Base-by-base conservation (phyloP, 805 yeast genomes). In the Sporopachydermia lactativora region DNA sequence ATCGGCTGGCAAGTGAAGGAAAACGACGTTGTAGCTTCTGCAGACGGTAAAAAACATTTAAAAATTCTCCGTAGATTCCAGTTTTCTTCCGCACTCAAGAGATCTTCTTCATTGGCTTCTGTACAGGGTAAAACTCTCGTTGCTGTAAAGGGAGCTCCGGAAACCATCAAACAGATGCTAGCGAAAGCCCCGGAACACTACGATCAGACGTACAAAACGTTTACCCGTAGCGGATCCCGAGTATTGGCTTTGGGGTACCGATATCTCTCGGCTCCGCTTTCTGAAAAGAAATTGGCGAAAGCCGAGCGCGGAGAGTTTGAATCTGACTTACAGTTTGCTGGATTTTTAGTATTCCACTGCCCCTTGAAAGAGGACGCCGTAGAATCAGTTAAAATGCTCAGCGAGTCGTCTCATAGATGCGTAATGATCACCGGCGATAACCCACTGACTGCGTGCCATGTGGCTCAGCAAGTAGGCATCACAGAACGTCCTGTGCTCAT, bases 401-500 rank as follows among this genome's bases (percentile, higher is more conserved):
- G 85, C 61, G 94, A 85, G 55, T 86, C 96, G 1, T 76, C 89
- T 41, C 98, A 92, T 60, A 85, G 98, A 57, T 83, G 85, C 58
- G 76, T 92, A 36, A 92, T 92, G 98, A 92, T 92, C 51, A 92
- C 98, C 39, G 98, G 98, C 69, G 98, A 92, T 62, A 92, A 89
- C 60, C 96, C 98, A 34, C 73, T 92, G 55, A 92, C 98, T 49
- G 98, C 98, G 19, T 92, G 92, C 45, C 96, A 89, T 58, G 98
- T 92, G 51, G 97, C 97, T 16, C 77, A 78, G 51, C 95, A 85
- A 61, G 97, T 92, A 44, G 80, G 68, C 15, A 92, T 92, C 54
- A 80, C 86, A 44, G 81, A 81, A 39, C 77, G 85, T 50, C 85
- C 81, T 41, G 83, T 82, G 34, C 67, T 92, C 52, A 85, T 92